These are phyloP conservation scores for Lentinus tigrinus DNA, from an alignment of 768 basidiomycete genomes.

Conservation along the genomic window DNA sequence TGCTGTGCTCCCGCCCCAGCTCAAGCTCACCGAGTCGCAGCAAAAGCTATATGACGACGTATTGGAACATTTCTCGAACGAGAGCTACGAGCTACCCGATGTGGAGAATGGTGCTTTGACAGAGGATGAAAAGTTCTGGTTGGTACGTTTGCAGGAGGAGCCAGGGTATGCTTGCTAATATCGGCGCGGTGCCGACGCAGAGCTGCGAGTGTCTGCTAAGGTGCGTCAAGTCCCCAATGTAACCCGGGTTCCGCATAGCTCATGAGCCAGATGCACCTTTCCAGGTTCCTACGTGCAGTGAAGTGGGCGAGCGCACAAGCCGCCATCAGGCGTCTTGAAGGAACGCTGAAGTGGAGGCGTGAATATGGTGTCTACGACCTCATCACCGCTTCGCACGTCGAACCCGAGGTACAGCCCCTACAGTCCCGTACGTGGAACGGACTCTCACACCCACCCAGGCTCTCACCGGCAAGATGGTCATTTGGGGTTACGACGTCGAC, in stretches of 20 bases:
- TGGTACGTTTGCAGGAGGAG: slow-evolving; percentile 40
- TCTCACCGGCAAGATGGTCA: slow-evolving; percentile 77
- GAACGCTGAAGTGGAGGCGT: slow-evolving; percentile 75
- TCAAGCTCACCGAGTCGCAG: slow-evolving; percentile 41
- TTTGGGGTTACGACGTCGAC: slow-evolving; percentile 71
- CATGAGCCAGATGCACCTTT: not conserved
- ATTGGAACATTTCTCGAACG: slow-evolving; percentile 55
- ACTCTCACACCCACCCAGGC: slow-evolving; percentile 42
- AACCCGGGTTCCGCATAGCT: not conserved
- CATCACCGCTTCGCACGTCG: slow-evolving; percentile 61
- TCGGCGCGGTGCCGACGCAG: not conserved
- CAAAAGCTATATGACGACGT: slow-evolving; percentile 52
- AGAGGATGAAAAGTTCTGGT: slow-evolving; percentile 77
- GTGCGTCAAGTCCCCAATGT: slow-evolving; percentile 27
- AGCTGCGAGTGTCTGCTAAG: slow-evolving; percentile 43
- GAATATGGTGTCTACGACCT: slow-evolving; percentile 71
- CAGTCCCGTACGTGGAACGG: not conserved
- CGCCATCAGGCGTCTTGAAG: slow-evolving; percentile 66
- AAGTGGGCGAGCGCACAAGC: slow-evolving; percentile 63
- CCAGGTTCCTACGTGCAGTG: slow-evolving; percentile 71
- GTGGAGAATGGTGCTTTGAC: slow-evolving; percentile 42
- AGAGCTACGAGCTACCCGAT: slow-evolving; percentile 53
- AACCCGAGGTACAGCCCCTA: slow-evolving; percentile 59
- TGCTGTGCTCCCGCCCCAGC: slow-evolving; percentile 10
- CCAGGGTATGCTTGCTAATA: not conserved